Conservation (phyloP, 805 yeast species). For the Wickerhamiella occidentalis region DNA sequence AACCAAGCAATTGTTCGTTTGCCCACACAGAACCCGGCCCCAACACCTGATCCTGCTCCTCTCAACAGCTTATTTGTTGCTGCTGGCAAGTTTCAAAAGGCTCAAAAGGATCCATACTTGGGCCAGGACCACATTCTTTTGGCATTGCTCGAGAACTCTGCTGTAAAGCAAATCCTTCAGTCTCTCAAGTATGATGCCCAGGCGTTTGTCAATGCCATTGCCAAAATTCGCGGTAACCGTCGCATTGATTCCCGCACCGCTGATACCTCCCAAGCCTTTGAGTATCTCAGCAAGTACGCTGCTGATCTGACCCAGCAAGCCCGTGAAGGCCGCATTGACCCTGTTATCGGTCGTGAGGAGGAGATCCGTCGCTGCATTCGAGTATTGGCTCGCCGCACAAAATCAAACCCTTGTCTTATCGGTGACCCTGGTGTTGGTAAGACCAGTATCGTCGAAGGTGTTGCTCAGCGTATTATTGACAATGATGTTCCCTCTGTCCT, state of each 20-base stretch:
- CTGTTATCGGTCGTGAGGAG: conserved; percentile 97
- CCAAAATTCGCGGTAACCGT: conserved; percentile 75
- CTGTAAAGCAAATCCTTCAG: conserved; percentile 59
- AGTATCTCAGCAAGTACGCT: conserved; percentile 81
- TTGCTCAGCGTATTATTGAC: conserved; percentile 92
- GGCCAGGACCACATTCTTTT: conserved; percentile 90
- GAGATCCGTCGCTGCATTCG: conserved; percentile 92
- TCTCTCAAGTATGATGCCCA: conserved; percentile 53
- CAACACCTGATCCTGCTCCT: conserved; percentile 59
- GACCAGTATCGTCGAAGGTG: conserved; percentile 96
- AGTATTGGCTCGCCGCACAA: conserved; percentile 91
- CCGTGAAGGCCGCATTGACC: conserved; percentile 87
- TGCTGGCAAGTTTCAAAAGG: conserved; percentile 66
- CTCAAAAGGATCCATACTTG: conserved; percentile 80
- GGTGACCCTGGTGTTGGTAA: conserved; percentile 99
- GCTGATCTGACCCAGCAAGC: conserved; percentile 90
- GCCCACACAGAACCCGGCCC: conserved; percentile 85
- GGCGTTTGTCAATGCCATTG: conserved; percentile 62
- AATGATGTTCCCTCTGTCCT: conserved; percentile 88
- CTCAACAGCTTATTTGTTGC: conserved; percentile 60
- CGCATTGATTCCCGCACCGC: conserved; percentile 90
- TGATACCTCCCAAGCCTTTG: conserved; percentile 74
- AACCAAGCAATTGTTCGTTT: conserved; percentile 71
- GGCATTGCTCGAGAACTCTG: conserved; percentile 69
- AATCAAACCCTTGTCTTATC: conserved; percentile 89